Conservation (phyloP, 352 stramenopile species). For the Phytophthora constricta region DNA sequence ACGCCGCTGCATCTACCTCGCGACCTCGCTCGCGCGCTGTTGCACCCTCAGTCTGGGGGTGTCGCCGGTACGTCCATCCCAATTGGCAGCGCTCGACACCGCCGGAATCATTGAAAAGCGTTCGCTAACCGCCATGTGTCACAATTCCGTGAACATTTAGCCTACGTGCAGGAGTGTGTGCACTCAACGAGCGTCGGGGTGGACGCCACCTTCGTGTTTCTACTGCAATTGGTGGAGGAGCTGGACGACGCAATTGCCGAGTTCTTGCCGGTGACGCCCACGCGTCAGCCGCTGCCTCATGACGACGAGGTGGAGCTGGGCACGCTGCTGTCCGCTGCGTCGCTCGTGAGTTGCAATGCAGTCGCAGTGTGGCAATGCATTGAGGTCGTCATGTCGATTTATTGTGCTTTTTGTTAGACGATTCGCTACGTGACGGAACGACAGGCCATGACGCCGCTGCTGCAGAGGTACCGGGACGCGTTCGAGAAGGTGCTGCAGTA, state of each 20-base stretch:
- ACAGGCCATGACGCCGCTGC: slow-evolving; percentile 60
- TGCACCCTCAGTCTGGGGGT: slow-evolving; percentile 36
- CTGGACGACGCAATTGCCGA: slow-evolving; percentile 59
- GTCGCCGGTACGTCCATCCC: slow-evolving; percentile 27
- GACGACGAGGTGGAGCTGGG: slow-evolving; percentile 76
- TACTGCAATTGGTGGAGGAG: slow-evolving; percentile 70
- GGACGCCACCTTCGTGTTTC: slow-evolving; percentile 64
- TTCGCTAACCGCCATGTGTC: neutral
- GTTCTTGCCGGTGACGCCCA: slow-evolving; percentile 32
- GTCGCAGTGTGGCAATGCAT: neutral
- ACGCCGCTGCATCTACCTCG: slow-evolving; percentile 28
- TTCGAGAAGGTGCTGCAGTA: slow-evolving; percentile 65
- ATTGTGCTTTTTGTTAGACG: slow-evolving; percentile 39
- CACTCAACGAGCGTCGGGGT: slow-evolving; percentile 71
- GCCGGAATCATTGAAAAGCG: neutral
- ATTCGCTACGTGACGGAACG: slow-evolving; percentile 80
- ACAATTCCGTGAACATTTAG: slow-evolving; percentile 29
- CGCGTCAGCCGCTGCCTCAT: slow-evolving; percentile 41
- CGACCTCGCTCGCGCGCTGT: slow-evolving; percentile 37
- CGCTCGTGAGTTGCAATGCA: slow-evolving; percentile 39
- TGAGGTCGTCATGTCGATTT: neutral
- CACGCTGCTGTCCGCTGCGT: slow-evolving; percentile 69
- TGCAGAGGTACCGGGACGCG: slow-evolving; percentile 55
- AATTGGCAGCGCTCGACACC: neutral
- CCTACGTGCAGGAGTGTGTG: slow-evolving; percentile 76